Percentiles rank a stretch among this genome's conserved stretches.
Conservation (phyloP, 179 eudicot species). For the Vitellaria paradoxa region DNA sequence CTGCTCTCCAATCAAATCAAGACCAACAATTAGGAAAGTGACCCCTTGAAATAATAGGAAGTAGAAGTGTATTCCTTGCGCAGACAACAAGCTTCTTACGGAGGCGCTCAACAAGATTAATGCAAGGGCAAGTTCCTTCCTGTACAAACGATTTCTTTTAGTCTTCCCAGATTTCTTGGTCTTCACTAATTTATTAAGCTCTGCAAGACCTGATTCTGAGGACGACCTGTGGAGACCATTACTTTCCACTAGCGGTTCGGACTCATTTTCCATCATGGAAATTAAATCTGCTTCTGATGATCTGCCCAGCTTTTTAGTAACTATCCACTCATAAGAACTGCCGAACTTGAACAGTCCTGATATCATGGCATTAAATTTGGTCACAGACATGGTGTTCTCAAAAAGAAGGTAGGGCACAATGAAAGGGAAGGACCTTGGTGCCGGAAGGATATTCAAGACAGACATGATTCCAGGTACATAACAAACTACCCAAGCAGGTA, state of each 20-base stretch:
- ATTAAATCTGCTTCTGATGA: slow-evolving; percentile 75
- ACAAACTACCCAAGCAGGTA: slow-evolving; percentile 88
- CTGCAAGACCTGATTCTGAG: slow-evolving; percentile 71
- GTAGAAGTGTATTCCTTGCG: slow-evolving; percentile 91
- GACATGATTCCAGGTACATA: slow-evolving; percentile 86
- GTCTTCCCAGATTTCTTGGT: slow-evolving; percentile 40
- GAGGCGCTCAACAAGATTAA: slow-evolving; percentile 75
- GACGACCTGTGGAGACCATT: slow-evolving; percentile 40
- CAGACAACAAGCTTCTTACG: slow-evolving; percentile 77
- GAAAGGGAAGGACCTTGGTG: slow-evolving; percentile 85
- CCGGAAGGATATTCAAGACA: slow-evolving; percentile 73
- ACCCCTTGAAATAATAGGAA: slow-evolving; percentile 86
- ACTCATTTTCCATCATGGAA: slow-evolving; percentile 51
- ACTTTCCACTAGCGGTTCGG: slow-evolving; percentile 35
- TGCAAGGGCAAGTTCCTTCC: slow-evolving; percentile 79
- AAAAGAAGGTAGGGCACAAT: slow-evolving; percentile 86
- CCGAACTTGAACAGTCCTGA: slow-evolving; percentile 80
- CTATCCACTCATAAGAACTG: slow-evolving; percentile 89
- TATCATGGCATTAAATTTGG: slow-evolving; percentile 91
- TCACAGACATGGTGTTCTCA: slow-evolving; percentile 94
- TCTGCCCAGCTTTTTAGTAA: slow-evolving; percentile 82
- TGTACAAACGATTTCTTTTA: slow-evolving; percentile 64
- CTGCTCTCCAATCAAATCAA: slow-evolving; percentile 88
- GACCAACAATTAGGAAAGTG: slow-evolving; percentile 76
- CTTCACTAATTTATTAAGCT: slow-evolving; percentile 59